Conservation (phyloP, 352 stramenopile species). For the Pythium volutum region DNA sequence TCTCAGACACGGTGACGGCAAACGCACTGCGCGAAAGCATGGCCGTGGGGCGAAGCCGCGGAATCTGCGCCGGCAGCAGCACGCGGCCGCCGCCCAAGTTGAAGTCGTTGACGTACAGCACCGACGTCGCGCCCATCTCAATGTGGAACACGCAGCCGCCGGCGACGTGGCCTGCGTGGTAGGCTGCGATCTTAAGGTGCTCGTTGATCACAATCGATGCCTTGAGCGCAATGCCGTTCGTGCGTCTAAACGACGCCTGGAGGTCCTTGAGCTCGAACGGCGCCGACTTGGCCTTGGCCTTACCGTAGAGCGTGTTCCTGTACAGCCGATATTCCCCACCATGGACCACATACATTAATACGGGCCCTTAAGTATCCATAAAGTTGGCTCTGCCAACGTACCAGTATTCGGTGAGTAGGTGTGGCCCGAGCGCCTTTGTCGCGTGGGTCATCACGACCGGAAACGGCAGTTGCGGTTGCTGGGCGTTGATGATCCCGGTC, state of each 20-base stretch:
- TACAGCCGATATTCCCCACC: neutral
- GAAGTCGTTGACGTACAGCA: conserved; percentile 80
- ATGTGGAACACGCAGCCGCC: conserved; percentile 78
- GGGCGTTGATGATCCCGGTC: conserved; percentile 29
- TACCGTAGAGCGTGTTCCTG: conserved; percentile 42
- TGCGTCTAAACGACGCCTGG: conserved; percentile 43
- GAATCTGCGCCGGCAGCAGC: conserved; percentile 65
- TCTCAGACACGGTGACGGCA: conserved; percentile 82
- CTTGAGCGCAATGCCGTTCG: conserved; percentile 48
- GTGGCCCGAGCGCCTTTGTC: conserved; percentile 67
- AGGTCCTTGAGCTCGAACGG: conserved; percentile 68
- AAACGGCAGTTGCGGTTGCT: conserved; percentile 29
- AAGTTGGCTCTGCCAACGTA: conserved; percentile 16
- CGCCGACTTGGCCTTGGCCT: conserved; percentile 43
- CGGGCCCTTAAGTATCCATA: too few relatives aligned
- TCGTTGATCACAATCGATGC: conserved; percentile 57
- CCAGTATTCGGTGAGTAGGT: conserved; percentile 76
- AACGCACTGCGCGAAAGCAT: conserved; percentile 74
- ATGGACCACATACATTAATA: too few relatives aligned
- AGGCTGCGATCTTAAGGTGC: conserved; percentile 74
- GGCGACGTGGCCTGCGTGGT: conserved; percentile 73
- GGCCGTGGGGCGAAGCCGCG: conserved; percentile 49
- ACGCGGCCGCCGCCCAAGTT: conserved; percentile 72
- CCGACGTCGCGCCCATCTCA: conserved; percentile 63
- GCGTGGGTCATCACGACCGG: conserved; percentile 72